Percentiles rank a stretch among this genome's conserved stretches.
phyloP scores from a whole-genome alignment of 2,329 filamentous ascomycete species.

The Chrysosporium queenslandicum region DNA sequence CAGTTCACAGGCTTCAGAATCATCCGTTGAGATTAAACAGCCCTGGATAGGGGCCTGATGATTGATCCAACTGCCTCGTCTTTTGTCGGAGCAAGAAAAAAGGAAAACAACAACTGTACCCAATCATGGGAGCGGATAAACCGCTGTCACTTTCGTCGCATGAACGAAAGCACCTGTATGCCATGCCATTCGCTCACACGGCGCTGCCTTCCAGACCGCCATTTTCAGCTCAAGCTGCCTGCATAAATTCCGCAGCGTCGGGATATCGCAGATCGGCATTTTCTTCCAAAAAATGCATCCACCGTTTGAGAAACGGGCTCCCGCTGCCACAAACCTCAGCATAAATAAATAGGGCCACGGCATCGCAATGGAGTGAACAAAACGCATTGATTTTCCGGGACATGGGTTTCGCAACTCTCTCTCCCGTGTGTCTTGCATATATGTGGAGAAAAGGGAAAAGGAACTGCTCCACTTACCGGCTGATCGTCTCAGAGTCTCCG shows the following conservation, averaged over 20 bases:
- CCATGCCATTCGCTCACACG: not conserved
- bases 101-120: not conserved
- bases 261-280: slow-evolving; percentile 84
- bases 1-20: too few relatives aligned
- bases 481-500: slow-evolving; percentile 88
- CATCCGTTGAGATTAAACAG: not conserved
- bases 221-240: slow-evolving; percentile 2
- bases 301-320: slow-evolving; percentile 71
- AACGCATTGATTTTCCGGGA: not conserved
- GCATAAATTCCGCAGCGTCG: slow-evolving; percentile 41
- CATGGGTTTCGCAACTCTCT: not conserved
- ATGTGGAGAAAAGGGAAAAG: not conserved
- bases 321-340: slow-evolving; percentile 46
- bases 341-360: not conserved
- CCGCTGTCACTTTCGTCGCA: too few relatives aligned
- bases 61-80: not conserved
- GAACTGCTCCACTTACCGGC: slow-evolving; percentile 52
- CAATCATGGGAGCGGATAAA: too few relatives aligned
- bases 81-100: not conserved
- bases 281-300: slow-evolving; percentile 88
- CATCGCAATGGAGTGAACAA: not conserved
- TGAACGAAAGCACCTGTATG: not conserved
- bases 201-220: not conserved
- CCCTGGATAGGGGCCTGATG: not conserved
- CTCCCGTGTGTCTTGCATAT: not conserved